A percentile compares a stretch with the other conserved stretches of the same genome.
These are phyloP conservation scores for Colletotrichum shisoi DNA, from an alignment of 2,329 filamentous ascomycete genomes.

Conservation along the genomic window DNA sequence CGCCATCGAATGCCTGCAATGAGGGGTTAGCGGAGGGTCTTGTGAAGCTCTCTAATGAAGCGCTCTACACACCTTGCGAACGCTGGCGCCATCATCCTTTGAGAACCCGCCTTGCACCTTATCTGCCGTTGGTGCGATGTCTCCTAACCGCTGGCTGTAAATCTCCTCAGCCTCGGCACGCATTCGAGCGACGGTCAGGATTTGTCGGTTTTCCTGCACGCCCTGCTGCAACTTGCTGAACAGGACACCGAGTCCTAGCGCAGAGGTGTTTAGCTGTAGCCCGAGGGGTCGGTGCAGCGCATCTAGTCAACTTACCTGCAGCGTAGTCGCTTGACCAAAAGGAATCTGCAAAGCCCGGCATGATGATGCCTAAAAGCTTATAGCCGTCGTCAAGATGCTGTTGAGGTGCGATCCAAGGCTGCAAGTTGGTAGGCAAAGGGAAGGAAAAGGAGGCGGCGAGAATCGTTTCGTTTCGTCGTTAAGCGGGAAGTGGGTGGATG, in stretches of 20 bases:
- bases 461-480: conserved; percentile 40
- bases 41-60: conserved; percentile 8
- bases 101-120: conserved; percentile 83
- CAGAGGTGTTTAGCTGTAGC: conserved; percentile 17
- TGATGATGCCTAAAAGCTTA: conserved; percentile 63
- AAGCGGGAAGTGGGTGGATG: conserved; percentile 20
- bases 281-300: conserved; percentile 3
- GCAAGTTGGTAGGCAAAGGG: conserved; percentile 6
- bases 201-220: conserved; percentile 91
- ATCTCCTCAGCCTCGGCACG: conserved; percentile 93
- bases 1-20: conserved; percentile 85
- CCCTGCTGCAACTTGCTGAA: conserved; percentile 98
- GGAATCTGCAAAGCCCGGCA: conserved; percentile 91
- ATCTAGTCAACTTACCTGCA: conserved; percentile 68
- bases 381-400: conserved; percentile 18
- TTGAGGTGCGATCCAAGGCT: conserved; percentile 20
- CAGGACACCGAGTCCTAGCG: conserved; percentile 81
- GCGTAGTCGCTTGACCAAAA: conserved; percentile 99
- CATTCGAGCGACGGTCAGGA: conserved; percentile 89
- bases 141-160: conserved; percentile 80
- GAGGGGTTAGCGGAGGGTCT: conserved; percentile 39
- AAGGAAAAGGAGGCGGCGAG: conserved; percentile 26
- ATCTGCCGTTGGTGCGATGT: conserved; percentile 84
- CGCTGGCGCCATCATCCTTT: conserved; percentile 92
- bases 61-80: conserved; percentile 69